Evolutionary conservation across 2,329 filamentous ascomycete genomes (phyloP), one percentile per base, ranked within the genome.

Genomic region (Apiospora malaysiana): DNA sequence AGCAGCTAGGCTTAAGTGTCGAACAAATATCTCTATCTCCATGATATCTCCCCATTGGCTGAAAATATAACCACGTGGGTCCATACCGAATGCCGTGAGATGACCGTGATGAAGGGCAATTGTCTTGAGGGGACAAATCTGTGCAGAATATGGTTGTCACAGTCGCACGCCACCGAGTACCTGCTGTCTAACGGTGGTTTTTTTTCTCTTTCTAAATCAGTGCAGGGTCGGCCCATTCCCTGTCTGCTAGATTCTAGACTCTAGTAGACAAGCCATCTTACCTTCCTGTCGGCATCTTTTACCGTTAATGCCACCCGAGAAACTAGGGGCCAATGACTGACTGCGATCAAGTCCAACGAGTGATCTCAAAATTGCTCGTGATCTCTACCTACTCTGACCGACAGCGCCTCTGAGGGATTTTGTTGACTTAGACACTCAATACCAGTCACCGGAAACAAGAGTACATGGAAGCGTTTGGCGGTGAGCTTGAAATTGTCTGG

Each of bases 31-130:
- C 56, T 2, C 12, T 23, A 40, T 63, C 32, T 21, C 56, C 56
- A 59, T 59, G 27, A 21, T 63, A 23, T 63, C 21, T 63, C 56
- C 56, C 27, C 56, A 21, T n/a, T 40, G 56, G 56, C 21, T 23
- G 21, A 40, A 63, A 63, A 32, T 63, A 63, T 63, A 63, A 63
- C 56, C 32, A 63, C 21, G 56, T 40, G 56, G 32, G 32, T n/a
- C 21, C 49, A 21, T 23, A 2, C 18, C 51, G 18, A 59, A 59
- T 56, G 27, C 32, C 27, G 27, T 16, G 18, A n/a, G 27, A n/a
- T n/a, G 32, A 16, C 18, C 32, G 23, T 59, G 51, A 59, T 63
- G 27, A n/a, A 63, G 56, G 21, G 56, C 56, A 40, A n/a, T 40
- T 5, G 56, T 32, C 18, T 63, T 9, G 32, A 40, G 27, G 16